These are phyloP conservation scores for Paramecium primaurelia DNA, from an alignment of 73 alveolate species.

Conservation along the genomic window DNA sequence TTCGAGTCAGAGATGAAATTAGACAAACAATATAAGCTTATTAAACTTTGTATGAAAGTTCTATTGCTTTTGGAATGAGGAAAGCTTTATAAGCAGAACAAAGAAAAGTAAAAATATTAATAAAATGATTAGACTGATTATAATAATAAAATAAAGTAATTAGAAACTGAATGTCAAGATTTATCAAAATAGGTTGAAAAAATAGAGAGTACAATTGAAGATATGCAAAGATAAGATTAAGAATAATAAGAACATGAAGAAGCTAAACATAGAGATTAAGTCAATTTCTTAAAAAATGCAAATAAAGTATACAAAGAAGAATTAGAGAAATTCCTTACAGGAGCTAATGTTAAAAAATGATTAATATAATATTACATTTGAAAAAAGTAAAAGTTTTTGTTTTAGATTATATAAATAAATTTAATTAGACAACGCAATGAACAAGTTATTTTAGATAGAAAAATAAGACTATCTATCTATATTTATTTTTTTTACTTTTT, in stretches of 20 bases:
- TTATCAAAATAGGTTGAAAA: slow-evolving; percentile 43
- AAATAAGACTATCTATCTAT: no score
- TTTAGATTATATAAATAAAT: not conserved
- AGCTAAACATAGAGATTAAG: slow-evolving; percentile 49
- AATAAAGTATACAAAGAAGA: slow-evolving; percentile 56
- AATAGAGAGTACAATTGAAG: slow-evolving; percentile 50
- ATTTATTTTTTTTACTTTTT: no score
- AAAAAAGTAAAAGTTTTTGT: not conserved
- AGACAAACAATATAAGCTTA: slow-evolving; percentile 57
- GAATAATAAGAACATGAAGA: slow-evolving; percentile 63
- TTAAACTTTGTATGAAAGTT: slow-evolving; percentile 60
- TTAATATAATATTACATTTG: not conserved
- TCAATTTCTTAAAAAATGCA: slow-evolving; percentile 52
- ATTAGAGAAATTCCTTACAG: slow-evolving; percentile 56
- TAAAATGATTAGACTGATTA: not conserved
- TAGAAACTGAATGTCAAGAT: slow-evolving; percentile 57
- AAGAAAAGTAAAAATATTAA: slow-evolving; percentile 19
- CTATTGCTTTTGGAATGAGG: slow-evolving; percentile 63
- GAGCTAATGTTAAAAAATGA: slow-evolving; percentile 20
- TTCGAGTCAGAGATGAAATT: slow-evolving; percentile 97
- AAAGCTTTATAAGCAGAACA: slow-evolving; percentile 60
- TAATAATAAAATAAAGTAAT: slow-evolving; percentile 41
- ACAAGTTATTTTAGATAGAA: not conserved
- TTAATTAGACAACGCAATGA: not conserved
- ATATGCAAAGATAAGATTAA: slow-evolving; percentile 29